Conservation (phyloP, 371 early-diverging fungal species). For the Mucor racemosus region DNA sequence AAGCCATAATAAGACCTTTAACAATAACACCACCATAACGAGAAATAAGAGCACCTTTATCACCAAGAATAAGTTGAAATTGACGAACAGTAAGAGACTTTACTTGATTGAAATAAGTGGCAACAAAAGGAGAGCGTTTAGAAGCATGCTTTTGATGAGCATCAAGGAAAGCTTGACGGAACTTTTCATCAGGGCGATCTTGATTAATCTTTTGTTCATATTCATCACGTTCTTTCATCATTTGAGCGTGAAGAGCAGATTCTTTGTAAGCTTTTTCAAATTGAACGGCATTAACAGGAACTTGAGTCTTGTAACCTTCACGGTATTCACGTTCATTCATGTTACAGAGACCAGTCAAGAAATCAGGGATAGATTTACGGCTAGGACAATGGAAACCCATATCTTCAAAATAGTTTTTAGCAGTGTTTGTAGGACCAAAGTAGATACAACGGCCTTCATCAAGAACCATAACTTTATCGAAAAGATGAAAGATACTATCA, state of each 20-base stretch:
- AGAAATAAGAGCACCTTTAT: constrained; percentile 56
- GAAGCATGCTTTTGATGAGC: constrained; percentile 64
- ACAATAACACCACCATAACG: constrained; percentile 65
- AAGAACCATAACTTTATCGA: constrained; percentile 70
- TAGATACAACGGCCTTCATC: constrained; percentile 69
- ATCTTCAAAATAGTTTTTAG: constrained; percentile 57
- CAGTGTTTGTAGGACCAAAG: constrained; percentile 61
- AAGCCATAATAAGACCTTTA: constrained; percentile 74
- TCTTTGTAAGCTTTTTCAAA: constrained; percentile 58
- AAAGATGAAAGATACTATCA: constrained; percentile 67
- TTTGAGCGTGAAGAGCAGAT: constrained; percentile 36
- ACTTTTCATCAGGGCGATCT: constrained; percentile 51
- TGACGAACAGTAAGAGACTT: constrained; percentile 68
- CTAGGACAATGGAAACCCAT: constrained; percentile 72
- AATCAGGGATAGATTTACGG: constrained; percentile 82
- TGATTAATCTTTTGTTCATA: constrained; percentile 49
- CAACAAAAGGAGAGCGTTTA: constrained; percentile 61
- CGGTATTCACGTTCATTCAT: constrained; percentile 64
- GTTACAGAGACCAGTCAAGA: constrained; percentile 74
- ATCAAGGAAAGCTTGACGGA: constrained; percentile 61
- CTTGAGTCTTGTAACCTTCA: constrained; percentile 56
- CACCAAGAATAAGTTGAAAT: constrained; percentile 60
- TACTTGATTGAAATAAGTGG: constrained; percentile 68
- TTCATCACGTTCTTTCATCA: constrained; percentile 48
- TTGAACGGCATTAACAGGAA: constrained; percentile 55